These are phyloP conservation scores for Oryza punctata DNA, from an alignment of 176 grass and related monocot species.

Conservation along the genomic window DNA sequence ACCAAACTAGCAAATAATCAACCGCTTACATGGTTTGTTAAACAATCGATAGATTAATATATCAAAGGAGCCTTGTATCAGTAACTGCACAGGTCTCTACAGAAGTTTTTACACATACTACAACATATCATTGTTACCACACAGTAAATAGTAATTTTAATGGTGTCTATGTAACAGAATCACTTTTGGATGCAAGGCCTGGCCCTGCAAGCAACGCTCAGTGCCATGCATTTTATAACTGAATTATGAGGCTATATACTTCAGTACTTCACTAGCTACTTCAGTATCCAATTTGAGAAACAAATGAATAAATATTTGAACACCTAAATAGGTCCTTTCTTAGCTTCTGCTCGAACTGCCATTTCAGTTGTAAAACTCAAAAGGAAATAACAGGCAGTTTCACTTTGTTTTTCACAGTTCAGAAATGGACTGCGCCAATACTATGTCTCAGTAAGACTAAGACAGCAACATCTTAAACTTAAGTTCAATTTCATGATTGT, in stretches of 20 bases:
- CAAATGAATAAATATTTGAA: slow-evolving; percentile 22
- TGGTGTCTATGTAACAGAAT: slow-evolving; percentile 7
- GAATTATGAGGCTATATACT: not conserved
- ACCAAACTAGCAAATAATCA: no score
- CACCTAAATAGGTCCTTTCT: not conserved
- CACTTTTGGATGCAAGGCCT: slow-evolving; percentile 13
- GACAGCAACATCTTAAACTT: not conserved
- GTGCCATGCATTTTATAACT: slow-evolving; percentile 8
- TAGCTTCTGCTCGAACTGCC: not conserved
- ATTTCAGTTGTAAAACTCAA: slow-evolving; percentile 14
- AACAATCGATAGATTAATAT: not conserved
- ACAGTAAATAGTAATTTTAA: slow-evolving; percentile 17
- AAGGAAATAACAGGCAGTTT: slow-evolving; percentile 4
- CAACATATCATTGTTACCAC: slow-evolving; percentile 15
- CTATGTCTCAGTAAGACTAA: not conserved
- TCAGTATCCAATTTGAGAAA: slow-evolving; percentile 5
- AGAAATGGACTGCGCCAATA: not conserved
- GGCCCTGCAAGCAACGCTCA: not conserved
- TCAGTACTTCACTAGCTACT: slow-evolving; percentile 13
- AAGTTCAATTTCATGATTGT: not conserved
- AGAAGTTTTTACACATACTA: not conserved
- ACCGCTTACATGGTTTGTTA: no score
- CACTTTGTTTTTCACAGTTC: slow-evolving; percentile 14
- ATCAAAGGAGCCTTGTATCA: not conserved
- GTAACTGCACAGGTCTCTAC: not conserved